Percentiles rank a stretch among this genome's conserved stretches.
These are phyloP conservation scores for bread wheat (Triticum aestivum) DNA, from an alignment of 176 grass and related monocot species.

Conservation along the genomic window IWGSC_CS_RefSeq_v2.1 NC_057794.1:382600153-382600652, in stretches of 20 bases:
- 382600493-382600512: not conserved
- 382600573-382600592: not conserved
- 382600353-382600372: not conserved
- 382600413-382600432: not conserved
- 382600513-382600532: constrained; percentile 10
- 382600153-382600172: not conserved
- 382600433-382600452: not conserved
- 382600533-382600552: constrained; percentile 1
- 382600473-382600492: not conserved
- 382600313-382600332: too few species aligned
- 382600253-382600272: too few species aligned
- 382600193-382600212: not conserved
- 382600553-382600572: constrained; percentile 11
- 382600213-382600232: not conserved
- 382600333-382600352: too few species aligned
- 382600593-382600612: not conserved
- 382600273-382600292: not conserved
- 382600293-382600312: not conserved
- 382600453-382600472: not conserved
- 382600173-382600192: not conserved
- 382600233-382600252: not conserved
- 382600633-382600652: not conserved
- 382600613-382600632: not conserved
- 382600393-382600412: not conserved
- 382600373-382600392: not conserved